A percentile compares a stretch with the other conserved stretches of the same genome.
Conservation (phyloP, 371 early-diverging fungal genomes). For the Syncephalastrum racemosum region DNA sequence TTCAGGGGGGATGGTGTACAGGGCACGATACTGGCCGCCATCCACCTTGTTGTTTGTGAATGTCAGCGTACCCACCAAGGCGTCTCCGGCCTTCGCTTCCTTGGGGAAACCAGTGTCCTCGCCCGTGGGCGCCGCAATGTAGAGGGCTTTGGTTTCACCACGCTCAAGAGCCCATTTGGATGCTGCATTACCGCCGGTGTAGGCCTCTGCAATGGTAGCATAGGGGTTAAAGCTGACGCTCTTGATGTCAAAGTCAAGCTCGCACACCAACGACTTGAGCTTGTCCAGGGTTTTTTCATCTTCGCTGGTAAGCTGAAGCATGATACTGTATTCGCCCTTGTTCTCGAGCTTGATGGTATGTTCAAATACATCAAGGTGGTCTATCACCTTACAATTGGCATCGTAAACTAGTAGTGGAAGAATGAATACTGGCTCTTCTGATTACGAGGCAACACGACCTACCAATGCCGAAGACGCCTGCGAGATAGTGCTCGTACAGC, state of each 20-base stretch:
- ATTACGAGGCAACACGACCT: constrained; percentile 3
- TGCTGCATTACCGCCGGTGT: no score
- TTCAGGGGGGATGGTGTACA: constrained; percentile 62
- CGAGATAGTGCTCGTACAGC: constrained; percentile 60
- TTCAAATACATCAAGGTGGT: constrained; percentile 73
- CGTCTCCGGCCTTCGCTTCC: constrained; percentile 78
- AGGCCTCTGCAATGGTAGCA: constrained; percentile 23
- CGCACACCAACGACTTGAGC: constrained; percentile 58
- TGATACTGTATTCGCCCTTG: constrained; percentile 85
- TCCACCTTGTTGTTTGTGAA: constrained; percentile 53
- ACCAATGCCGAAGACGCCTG: constrained; percentile 54
- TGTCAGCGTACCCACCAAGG: constrained; percentile 70
- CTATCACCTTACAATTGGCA: constrained; percentile 63
- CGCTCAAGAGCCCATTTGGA: constrained; percentile 42
- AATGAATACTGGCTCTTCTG: background rate
- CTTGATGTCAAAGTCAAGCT: constrained; percentile 69
- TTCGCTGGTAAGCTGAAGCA: constrained; percentile 75
- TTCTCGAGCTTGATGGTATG: constrained; percentile 63
- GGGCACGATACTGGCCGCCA: constrained; percentile 58
- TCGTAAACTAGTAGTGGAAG: constrained; percentile 44
- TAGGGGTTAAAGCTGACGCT: constrained; percentile 56
- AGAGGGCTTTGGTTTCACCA: constrained; percentile 33
- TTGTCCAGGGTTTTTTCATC: constrained; percentile 70
- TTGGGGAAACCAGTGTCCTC: constrained; percentile 53
- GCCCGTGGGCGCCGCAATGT: constrained; percentile 37